Evolutionary conservation across 2,329 filamentous ascomycete species (phyloP).

Genomic region (Arthrobotrys entomopaga): DNA sequence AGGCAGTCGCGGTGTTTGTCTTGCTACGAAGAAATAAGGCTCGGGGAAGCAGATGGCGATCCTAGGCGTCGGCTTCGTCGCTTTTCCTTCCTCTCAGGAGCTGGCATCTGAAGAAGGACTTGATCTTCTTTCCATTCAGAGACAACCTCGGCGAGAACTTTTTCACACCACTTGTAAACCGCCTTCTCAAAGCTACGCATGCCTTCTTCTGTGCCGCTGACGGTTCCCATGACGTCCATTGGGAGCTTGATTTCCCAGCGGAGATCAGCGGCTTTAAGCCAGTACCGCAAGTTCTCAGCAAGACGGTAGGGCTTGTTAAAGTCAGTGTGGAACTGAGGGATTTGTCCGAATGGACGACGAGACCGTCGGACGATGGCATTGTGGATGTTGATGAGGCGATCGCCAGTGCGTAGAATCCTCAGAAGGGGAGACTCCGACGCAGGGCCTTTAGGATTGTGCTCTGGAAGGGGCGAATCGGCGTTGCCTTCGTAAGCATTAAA

Average conservation of each 20-base stretch:
- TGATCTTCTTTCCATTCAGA: constrained; percentile 72
- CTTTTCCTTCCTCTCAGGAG: constrained; percentile 60
- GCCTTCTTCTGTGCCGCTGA: constrained; percentile 75
- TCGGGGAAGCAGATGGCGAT: constrained; percentile 38
- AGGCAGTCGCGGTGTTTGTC: constrained; percentile 31
- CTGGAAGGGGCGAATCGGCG: constrained; percentile 50
- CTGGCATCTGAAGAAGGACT: constrained; percentile 62
- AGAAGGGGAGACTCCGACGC: constrained; percentile 79
- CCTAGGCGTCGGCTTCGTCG: constrained; percentile 51
- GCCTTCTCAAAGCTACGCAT: constrained; percentile 87
- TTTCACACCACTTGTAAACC: constrained; percentile 82
- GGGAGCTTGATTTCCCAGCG: constrained; percentile 88
- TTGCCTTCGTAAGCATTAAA: constrained; percentile 56
- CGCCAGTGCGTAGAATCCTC: constrained; percentile 77
- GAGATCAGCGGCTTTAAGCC: constrained; percentile 94
- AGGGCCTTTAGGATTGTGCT: constrained; percentile 58
- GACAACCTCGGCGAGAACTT: constrained; percentile 83
- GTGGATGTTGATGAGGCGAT: constrained; percentile 85
- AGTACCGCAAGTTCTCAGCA: constrained; percentile 93
- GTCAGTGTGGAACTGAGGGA: constrained; percentile 89
- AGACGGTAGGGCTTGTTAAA: constrained; percentile 92
- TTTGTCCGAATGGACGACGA: constrained; percentile 84
- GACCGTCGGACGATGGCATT: constrained; percentile 88
- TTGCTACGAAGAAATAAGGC: constrained; percentile 16
- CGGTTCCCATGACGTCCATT: constrained; percentile 85